phyloP scores from a whole-genome alignment of 306 rosid genomes.

The Cercis canadensis region DNA sequence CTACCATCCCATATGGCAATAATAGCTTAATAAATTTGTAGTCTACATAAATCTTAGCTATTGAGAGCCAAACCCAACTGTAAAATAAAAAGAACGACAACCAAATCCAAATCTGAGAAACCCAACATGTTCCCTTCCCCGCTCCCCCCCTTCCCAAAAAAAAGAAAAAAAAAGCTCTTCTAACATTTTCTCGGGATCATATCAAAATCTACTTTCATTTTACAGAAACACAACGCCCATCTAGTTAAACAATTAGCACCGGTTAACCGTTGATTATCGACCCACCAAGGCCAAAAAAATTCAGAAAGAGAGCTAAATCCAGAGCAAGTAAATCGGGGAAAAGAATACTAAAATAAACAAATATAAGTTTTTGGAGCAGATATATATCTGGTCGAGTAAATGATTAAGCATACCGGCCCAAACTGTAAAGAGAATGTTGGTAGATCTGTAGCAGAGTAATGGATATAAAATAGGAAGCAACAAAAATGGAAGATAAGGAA shows the following conservation, averaged over 20 bases:
- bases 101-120: conserved; percentile 15
- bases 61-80: not conserved
- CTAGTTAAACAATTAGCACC: not conserved
- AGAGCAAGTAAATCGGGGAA: not conserved
- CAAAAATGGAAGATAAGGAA: not conserved
- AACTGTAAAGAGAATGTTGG: conserved; percentile 15
- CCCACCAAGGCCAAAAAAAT: not conserved
- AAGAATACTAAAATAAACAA: conserved; percentile 8
- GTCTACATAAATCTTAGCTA: conserved; percentile 31
- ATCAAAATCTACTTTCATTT: not conserved
- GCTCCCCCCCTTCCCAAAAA: conserved; percentile 12
- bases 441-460: conserved; percentile 37
- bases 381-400: not conserved
- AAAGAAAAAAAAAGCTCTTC: conserved; percentile 4
- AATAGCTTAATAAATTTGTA: not conserved
- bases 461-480: not conserved
- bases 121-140: too few relatives aligned
- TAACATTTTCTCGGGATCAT: not conserved
- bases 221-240: not conserved
- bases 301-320: not conserved
- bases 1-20: conserved; percentile 11
- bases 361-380: not conserved
- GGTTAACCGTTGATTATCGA: not conserved
- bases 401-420: not conserved
- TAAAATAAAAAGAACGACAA: not conserved